phyloP scores from a whole-genome alignment of 2,329 filamentous ascomycete genomes.

The Cordyceps farinosa region DNA sequence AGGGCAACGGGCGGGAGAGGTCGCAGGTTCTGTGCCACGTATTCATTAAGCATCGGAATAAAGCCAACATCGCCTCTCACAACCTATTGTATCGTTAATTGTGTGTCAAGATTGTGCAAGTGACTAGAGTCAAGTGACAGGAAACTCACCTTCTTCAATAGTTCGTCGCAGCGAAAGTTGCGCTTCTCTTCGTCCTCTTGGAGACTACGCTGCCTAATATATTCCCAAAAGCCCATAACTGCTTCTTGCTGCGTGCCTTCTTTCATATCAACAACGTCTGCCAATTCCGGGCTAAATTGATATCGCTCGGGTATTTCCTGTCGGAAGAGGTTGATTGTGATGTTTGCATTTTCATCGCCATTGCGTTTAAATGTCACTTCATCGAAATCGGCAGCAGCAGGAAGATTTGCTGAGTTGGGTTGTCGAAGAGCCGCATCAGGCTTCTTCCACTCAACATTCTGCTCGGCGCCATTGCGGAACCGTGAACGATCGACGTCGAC shows the following conservation, averaged over 20 bases:
- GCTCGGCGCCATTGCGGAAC: conserved; percentile 52
- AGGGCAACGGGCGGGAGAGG: conserved; percentile 79
- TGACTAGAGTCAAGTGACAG: background rate
- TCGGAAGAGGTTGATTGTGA: conserved; percentile 79
- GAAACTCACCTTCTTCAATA: conserved; percentile 65
- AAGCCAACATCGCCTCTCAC: conserved; percentile 74
- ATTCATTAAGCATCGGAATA: conserved; percentile 81
- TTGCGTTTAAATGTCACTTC: conserved; percentile 87
- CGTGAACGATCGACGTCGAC: conserved; percentile 67
- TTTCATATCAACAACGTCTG: conserved; percentile 78
- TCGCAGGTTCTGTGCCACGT: conserved; percentile 72
- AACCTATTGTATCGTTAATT: conserved; percentile 48
- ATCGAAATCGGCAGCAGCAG: conserved; percentile 76
- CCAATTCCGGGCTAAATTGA: conserved; percentile 71
- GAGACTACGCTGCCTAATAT: conserved; percentile 78
- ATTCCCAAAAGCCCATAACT: conserved; percentile 92
- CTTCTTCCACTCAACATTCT: conserved; percentile 81
- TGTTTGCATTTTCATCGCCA: conserved; percentile 87
- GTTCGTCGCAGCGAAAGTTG: conserved; percentile 84
- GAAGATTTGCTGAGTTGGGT: conserved; percentile 33
- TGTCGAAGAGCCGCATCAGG: conserved; percentile 57
- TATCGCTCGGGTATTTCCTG: conserved; percentile 86
- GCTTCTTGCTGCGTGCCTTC: conserved; percentile 86
- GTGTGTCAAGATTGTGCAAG: background rate
- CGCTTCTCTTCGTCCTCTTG: conserved; percentile 95